Evolutionary conservation across 1,139 yeast genomes (phyloP).

Genomic region (Taphrina flavorubra): DNA sequence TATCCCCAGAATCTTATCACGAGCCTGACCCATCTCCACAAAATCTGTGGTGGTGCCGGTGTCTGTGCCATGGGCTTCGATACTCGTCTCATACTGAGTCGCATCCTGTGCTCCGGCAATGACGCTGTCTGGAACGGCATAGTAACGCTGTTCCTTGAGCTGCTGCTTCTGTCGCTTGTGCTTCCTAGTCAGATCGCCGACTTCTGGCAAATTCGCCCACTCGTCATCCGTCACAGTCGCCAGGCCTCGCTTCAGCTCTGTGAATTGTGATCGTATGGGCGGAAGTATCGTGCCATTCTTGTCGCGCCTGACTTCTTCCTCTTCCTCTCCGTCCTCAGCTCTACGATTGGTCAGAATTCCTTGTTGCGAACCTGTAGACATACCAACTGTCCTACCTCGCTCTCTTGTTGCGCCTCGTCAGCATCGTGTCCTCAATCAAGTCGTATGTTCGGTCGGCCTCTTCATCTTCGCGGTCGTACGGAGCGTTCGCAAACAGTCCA

Average conservation of each 20-base stretch:
- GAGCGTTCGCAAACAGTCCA: slow-evolving; percentile 51
- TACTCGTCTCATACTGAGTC: slow-evolving; percentile 44
- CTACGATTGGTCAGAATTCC: slow-evolving; percentile 29
- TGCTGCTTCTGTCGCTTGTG: slow-evolving; percentile 74
- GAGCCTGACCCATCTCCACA: slow-evolving; percentile 60
- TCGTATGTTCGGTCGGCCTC: slow-evolving; percentile 79
- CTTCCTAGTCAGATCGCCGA: slow-evolving; percentile 80
- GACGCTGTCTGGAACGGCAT: slow-evolving; percentile 82
- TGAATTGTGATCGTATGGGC: slow-evolving; percentile 55
- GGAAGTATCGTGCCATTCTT: slow-evolving; percentile 49
- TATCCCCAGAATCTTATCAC: slow-evolving; percentile 60
- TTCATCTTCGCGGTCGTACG: slow-evolving; percentile 61
- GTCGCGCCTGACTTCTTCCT: slow-evolving; percentile 42
- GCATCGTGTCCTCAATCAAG: slow-evolving; percentile 65
- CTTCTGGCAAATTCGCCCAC: slow-evolving; percentile 86
- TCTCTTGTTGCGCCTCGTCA: slow-evolving; percentile 53
- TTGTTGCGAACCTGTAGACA: background rate
- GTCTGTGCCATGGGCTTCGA: slow-evolving; percentile 44
- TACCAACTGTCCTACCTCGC: slow-evolving; percentile 44
- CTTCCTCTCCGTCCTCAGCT: slow-evolving; percentile 23
- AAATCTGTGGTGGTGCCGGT: slow-evolving; percentile 55
- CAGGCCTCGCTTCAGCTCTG: slow-evolving; percentile 68
- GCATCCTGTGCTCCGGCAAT: slow-evolving; percentile 52
- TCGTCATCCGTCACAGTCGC: slow-evolving; percentile 67
- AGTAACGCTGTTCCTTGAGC: slow-evolving; percentile 65